Conservation (phyloP, 306 rosid species). For the Begonia peltatifolia region DNA sequence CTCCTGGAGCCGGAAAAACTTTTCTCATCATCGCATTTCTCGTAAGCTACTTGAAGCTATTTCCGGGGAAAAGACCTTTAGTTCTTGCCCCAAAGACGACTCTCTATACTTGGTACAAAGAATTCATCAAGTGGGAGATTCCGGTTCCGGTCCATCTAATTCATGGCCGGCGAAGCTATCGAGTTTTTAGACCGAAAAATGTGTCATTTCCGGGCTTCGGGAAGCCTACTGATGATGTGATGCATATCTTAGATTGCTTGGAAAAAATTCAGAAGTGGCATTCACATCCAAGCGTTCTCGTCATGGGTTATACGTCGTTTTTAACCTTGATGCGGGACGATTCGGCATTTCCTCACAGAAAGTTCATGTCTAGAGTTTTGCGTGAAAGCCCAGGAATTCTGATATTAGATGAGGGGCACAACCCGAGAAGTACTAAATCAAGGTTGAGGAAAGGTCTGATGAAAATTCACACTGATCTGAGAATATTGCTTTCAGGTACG, state of each 20-base stretch:
- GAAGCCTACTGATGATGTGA: constrained; percentile 47
- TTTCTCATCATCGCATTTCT: constrained; percentile 71
- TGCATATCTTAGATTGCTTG: constrained; percentile 65
- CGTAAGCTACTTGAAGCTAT: constrained; percentile 58
- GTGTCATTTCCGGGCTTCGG: constrained; percentile 35
- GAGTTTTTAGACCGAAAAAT: constrained; percentile 25
- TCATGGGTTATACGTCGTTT: constrained; percentile 91
- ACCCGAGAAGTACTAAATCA: constrained; percentile 89
- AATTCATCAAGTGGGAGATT: constrained; percentile 69
- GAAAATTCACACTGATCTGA: constrained; percentile 77
- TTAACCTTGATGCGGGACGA: constrained; percentile 72
- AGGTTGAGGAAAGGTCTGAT: constrained; percentile 76
- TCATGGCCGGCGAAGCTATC: constrained; percentile 49
- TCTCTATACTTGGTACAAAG: constrained; percentile 81
- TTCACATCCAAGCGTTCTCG: constrained; percentile 79
- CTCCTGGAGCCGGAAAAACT: constrained; percentile 93
- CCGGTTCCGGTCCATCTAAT: constrained; percentile 68
- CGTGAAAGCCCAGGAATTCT: constrained; percentile 80
- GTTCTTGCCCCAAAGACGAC: constrained; percentile 86
- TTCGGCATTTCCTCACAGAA: constrained; percentile 62
- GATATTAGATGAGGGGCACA: constrained; percentile 89
- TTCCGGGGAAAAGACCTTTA: constrained; percentile 65
- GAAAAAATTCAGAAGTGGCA: constrained; percentile 76
- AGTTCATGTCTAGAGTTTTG: constrained; percentile 72
- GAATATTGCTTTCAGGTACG: constrained; percentile 87